Percentiles rank a stretch among this genome's conserved stretches.
These are phyloP conservation scores for Cladophialophora yegresii DNA, from an alignment of 2,329 filamentous ascomycete genomes.

Conservation along the genomic window DNA sequence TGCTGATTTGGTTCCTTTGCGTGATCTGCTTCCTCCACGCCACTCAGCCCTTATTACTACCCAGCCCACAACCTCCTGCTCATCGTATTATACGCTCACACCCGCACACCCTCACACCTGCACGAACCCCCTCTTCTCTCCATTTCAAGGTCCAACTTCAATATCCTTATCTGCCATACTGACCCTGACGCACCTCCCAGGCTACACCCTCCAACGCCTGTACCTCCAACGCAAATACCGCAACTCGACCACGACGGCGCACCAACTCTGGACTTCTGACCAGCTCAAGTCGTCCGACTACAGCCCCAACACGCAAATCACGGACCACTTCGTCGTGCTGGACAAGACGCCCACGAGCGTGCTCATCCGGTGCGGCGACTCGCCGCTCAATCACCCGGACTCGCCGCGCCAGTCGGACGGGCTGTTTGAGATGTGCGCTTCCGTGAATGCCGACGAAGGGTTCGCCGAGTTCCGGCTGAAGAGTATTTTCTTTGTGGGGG, in stretches of 20 bases:
- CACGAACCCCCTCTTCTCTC: no score
- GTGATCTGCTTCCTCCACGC: no score
- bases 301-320: conserved; percentile 64
- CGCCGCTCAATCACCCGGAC: conserved; percentile 55
- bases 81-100: no score
- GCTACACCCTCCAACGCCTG: conserved; percentile 46
- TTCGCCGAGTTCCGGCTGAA: conserved; percentile 67
- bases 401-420: conserved; percentile 63
- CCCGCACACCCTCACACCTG: no score
- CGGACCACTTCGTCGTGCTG: conserved; percentile 72
- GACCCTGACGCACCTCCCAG: conserved; percentile 39
- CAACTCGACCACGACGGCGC: conserved; percentile 39
- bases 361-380: conserved; percentile 66
- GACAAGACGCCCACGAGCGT: conserved; percentile 63
- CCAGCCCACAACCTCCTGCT: no score
- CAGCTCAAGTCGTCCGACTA: conserved; percentile 61
- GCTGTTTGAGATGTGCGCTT: conserved; percentile 65
- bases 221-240: conserved; percentile 33
- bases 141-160: background rate
- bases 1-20: no score
- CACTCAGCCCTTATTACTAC: no score
- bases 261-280: conserved; percentile 62
- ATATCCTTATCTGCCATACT: no score
- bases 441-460: conserved; percentile 59
- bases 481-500: conserved; percentile 59